Evolutionary conservation across 2,329 filamentous ascomycete species (phyloP).

Genomic region (Aspergillus phoenicis): DNA sequence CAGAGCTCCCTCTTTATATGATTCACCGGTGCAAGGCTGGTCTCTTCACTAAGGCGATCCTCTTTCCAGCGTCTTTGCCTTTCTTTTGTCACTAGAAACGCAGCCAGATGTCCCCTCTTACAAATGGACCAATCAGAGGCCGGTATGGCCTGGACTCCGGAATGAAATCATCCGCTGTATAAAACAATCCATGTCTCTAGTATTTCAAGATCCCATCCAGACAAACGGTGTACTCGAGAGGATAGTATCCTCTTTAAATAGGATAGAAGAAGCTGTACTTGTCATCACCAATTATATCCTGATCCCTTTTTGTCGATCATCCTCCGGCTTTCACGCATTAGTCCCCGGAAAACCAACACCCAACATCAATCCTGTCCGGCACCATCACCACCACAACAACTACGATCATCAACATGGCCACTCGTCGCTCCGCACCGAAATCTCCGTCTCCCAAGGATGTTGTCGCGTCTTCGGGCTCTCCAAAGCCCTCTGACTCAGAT

Average conservation of each 20-base stretch:
- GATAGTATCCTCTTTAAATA: background rate
- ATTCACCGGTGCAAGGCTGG: background rate
- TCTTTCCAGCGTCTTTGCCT: background rate
- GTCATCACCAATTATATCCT: background rate
- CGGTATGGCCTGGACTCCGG: constrained; percentile 1
- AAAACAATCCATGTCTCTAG: background rate
- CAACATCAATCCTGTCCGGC: background rate
- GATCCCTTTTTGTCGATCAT: background rate
- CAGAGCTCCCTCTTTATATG: background rate
- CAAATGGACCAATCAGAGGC: constrained; percentile 9
- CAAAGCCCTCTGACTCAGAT: constrained; percentile 62
- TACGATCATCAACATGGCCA: constrained; percentile 30
- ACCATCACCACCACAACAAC: background rate
- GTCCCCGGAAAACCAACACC: background rate
- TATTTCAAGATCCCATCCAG: background rate
- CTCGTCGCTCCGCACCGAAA: constrained; percentile 33
- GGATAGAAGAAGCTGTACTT: background rate
- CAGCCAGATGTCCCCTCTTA: background rate
- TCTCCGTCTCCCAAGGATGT: constrained; percentile 30
- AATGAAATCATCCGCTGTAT: constrained; percentile 8
- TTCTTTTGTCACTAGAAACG: background rate
- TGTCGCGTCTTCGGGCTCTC: constrained; percentile 33
- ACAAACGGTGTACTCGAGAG: constrained; percentile 1
- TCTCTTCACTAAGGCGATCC: background rate
- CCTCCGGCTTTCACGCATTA: background rate